Base-by-base conservation (phyloP, 1,284 basidiomycete genomes). In the Irpex sp. region DNA sequence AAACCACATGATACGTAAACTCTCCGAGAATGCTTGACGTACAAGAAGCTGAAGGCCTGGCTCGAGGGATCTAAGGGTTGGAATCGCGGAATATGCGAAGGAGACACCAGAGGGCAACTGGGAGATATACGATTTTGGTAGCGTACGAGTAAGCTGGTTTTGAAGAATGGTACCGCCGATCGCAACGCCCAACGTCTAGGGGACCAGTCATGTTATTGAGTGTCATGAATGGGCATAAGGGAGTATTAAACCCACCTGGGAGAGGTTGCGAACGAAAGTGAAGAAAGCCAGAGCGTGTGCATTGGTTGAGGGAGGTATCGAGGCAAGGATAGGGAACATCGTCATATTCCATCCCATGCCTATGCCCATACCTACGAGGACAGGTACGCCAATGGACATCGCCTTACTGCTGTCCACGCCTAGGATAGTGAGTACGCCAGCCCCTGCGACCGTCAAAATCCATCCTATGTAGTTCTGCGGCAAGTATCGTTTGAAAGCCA, bases 321-420 rank as follows among this genome's bases (percentile, higher is more conserved):
- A 57, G 0, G 66, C 66, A 0, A 68, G 62, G 19, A 70, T 59
- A 3, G 69, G 66, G 57, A 68, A 67, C 3, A 64, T 49, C 9
- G 67, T 66, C 19, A 58, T 31, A 5, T 60, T 34, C 51, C 57
- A 68, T 63, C 66, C 63, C 34, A 67, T 26, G 2, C 69, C 67
- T 3, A 49, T 48, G 0, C 64, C 64, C n/a, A 56, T 36, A 26
- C 66, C 49, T 4, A 56, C 15, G 13, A 56, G 9, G 15, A 68
- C 15, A 11, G 63, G 65, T 47, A 38, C 65, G 4, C 65, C 62
- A 11, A 61, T 61, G 62, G 61, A 65, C 17, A 38, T 11, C 1
- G 57, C 61, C 0, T 61, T 61, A 0, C 60, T 44, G 17, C 60
- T 61, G 44, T 66, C 63, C 1, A 48, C 66, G 19, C 58, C 57